Evolutionary conservation across 169 alveolate species (phyloP), one percentile per base, ranked within the genome.

Genomic region (Cryptosporidium parvum): DNA sequence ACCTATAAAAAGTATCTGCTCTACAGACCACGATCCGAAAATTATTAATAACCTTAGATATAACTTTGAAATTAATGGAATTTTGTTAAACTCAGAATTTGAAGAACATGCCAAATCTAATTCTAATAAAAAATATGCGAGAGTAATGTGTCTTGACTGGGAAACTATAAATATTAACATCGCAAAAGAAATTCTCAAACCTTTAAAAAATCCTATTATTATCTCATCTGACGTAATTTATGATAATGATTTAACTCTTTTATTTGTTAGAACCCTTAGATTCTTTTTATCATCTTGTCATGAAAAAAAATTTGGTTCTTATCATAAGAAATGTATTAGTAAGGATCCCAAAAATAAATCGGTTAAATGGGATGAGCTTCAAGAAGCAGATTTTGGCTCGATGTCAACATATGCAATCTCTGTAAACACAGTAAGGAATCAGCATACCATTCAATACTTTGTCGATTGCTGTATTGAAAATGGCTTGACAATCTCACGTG

Each of bases 191-290:
- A 18, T 80, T 12, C 26, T 80, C 6, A 80, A 62, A 14, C 42
- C 52, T 39, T 37, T 31, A 23, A 80, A 2, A 62, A 80, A 59
- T 21, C 89, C 89, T 26, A 26, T 80, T 29, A 61, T 80, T 44
- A 80, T 80, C 37, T 59, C 89, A 39, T 80, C 89, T 14, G 89
- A 80, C 42, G 89, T 80, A 12, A 80, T 80, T 42, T 80, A 80
- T 80, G 89, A 80, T 26, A 29, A 80, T 42, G 59, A 80, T 1
- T 44, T 80, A 5, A 80, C 73, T 80, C 9, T 37, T 61, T 39
- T 18, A 29, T 65, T 61, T 59, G 75, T 67, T 39, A 80, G 31
- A 45, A 31, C 89, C 21, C 39, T 80, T 23, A 35, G 42, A 42
- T 10, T 21, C n/a, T 23, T 80, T 0, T 52, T 80, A 6, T 31